These are phyloP conservation scores for Talaromyces sp. DNA, from an alignment of 2,329 filamentous ascomycete genomes.

Conservation along the genomic window DNA sequence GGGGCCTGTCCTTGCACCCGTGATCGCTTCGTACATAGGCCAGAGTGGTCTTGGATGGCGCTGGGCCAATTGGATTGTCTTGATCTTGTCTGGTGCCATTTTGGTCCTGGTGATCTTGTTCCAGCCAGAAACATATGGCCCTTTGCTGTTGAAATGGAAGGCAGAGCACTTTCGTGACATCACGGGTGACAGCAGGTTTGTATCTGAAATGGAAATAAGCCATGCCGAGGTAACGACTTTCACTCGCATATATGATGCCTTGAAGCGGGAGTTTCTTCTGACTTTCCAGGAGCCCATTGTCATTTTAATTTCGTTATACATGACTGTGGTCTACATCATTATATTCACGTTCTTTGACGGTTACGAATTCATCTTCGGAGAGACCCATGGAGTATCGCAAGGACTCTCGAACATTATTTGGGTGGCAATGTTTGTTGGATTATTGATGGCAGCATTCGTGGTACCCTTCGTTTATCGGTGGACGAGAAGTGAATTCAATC, in stretches of 20 bases:
- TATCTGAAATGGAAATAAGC: constrained; percentile 34
- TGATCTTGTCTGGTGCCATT: constrained; percentile 40
- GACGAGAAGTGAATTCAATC: no score
- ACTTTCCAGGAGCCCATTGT: constrained; percentile 32
- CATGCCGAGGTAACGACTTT: constrained; percentile 9
- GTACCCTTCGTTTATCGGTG: background rate
- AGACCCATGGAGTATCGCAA: constrained; percentile 45
- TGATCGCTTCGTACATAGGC: constrained; percentile 19
- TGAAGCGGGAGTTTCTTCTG: constrained; percentile 46
- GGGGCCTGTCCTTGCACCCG: constrained; percentile 29
- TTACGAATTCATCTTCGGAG: constrained; percentile 54
- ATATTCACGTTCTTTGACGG: constrained; percentile 45
- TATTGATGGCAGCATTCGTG: background rate
- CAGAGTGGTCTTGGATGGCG: constrained; percentile 38
- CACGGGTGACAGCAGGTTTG: constrained; percentile 50
- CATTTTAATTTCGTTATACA: constrained; percentile 28
- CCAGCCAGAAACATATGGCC: constrained; percentile 54
- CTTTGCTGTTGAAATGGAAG: constrained; percentile 48
- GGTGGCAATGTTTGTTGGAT: background rate
- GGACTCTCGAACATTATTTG: background rate
- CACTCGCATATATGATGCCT: constrained; percentile 39
- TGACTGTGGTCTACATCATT: constrained; percentile 34
- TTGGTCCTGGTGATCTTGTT: constrained; percentile 45
- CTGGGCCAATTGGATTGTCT: constrained; percentile 45
- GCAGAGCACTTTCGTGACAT: constrained; percentile 41